These are phyloP conservation scores for Colletotrichum simmondsii DNA, from an alignment of 2,329 filamentous ascomycete species.

Conservation along the genomic window DNA sequence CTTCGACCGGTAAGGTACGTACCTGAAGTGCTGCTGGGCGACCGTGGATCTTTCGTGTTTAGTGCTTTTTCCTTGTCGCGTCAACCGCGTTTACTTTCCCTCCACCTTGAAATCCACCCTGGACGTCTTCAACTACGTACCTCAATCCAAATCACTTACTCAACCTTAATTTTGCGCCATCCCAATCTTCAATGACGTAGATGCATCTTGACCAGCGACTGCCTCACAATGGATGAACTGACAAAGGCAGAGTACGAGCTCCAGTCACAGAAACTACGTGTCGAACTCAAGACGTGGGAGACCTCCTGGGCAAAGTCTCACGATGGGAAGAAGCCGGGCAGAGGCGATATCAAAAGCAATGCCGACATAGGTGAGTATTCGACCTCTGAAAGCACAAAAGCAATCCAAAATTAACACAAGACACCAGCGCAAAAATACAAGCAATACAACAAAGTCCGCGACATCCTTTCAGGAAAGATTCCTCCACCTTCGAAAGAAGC, in stretches of 20 bases:
- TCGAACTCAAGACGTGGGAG: slow-evolving; percentile 81
- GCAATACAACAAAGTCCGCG: slow-evolving; percentile 75
- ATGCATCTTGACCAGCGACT: neutral
- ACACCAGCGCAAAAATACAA: slow-evolving; percentile 77
- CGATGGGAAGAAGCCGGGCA: slow-evolving; percentile 74
- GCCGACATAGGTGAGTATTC: slow-evolving; percentile 70
- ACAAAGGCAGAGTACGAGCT: slow-evolving; percentile 58
- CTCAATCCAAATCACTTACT: neutral
- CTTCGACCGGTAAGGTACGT: neutral
- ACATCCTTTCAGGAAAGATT: slow-evolving; percentile 66
- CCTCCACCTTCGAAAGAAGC: slow-evolving; percentile 52
- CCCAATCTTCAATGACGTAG: slow-evolving; percentile 22
- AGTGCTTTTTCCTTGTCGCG: slow-evolving; percentile 28
- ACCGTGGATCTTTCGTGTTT: slow-evolving; percentile 24
- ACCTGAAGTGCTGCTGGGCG: neutral
- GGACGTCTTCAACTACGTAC: slow-evolving; percentile 4
- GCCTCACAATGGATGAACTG: slow-evolving; percentile 56
- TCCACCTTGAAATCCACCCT: slow-evolving; percentile 13
- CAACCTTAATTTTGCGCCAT: neutral
- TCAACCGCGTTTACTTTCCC: slow-evolving; percentile 17
- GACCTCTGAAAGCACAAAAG: neutral
- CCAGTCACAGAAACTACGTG: slow-evolving; percentile 67
- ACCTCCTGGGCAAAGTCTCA: slow-evolving; percentile 71
- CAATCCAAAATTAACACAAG: neutral
- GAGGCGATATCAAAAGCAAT: slow-evolving; percentile 82